phyloP scores from a whole-genome alignment of 192 early-diverging fungal genomes.

The Linnemannia zychae region DNA sequence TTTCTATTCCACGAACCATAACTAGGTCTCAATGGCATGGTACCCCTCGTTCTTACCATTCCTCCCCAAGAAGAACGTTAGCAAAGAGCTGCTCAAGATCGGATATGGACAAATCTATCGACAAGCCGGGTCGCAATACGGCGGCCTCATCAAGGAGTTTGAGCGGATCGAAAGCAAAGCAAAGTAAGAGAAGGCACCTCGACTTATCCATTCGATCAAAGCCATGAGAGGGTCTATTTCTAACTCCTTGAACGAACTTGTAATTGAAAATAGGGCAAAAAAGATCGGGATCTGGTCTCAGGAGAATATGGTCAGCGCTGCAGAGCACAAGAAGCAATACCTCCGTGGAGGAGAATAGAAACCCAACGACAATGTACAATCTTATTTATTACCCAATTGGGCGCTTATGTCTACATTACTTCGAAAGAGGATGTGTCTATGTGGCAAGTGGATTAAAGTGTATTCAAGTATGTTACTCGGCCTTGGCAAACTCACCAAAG shows the following conservation, averaged over 20 bases:
- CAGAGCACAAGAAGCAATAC: slow-evolving; percentile 67
- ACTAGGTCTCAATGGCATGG: slow-evolving; percentile 71
- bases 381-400: not conserved
- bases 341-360: slow-evolving; percentile 39
- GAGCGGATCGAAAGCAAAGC: slow-evolving; percentile 63
- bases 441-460: no score
- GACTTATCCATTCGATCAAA: no score
- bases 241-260: not conserved
- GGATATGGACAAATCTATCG: slow-evolving; percentile 72
- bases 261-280: slow-evolving; percentile 19
- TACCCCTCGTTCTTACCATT: slow-evolving; percentile 55
- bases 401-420: not conserved
- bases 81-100: slow-evolving; percentile 69
- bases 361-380: not conserved
- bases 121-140: slow-evolving; percentile 71
- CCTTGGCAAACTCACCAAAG: slow-evolving; percentile 61
- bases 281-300: slow-evolving; percentile 66
- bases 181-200: slow-evolving; percentile 53
- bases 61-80: slow-evolving; percentile 65
- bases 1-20: not conserved
- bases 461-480: not conserved
- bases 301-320: slow-evolving; percentile 60
- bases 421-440: not conserved
- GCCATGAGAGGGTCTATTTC: not conserved
- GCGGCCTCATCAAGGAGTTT: slow-evolving; percentile 57